These are phyloP conservation scores for Davidsoniella eucalypti DNA, from an alignment of 2,329 filamentous ascomycete species.

Conservation along the genomic window DNA sequence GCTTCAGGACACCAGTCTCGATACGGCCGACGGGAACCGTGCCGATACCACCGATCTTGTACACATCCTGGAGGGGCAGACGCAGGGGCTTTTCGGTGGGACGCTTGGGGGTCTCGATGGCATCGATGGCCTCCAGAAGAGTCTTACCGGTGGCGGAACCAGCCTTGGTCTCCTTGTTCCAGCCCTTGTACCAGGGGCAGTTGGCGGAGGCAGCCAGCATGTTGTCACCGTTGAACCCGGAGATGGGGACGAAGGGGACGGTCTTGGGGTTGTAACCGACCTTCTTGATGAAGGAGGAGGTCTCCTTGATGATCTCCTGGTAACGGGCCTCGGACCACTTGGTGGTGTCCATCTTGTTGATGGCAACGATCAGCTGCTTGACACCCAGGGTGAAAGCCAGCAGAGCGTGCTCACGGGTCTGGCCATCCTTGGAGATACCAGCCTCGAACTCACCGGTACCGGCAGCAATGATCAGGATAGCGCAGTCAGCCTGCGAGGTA, in stretches of 20 bases:
- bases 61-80: conserved; percentile 99
- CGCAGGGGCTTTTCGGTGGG: conserved; percentile 96
- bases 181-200: conserved; percentile 99
- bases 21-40: conserved; percentile 99
- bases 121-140: conserved; percentile 96
- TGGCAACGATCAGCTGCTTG: conserved; percentile 98
- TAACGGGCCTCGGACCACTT: conserved; percentile 94
- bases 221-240: conserved; percentile 99
- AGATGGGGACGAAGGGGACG: conserved; percentile 98
- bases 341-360: conserved; percentile 99
- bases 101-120: conserved; percentile 82
- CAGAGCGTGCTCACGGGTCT: conserved; percentile 99
- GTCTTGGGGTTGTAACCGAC: conserved; percentile 99
- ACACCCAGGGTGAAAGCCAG: conserved; percentile 99
- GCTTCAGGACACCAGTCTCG: conserved; percentile 95
- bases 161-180: conserved; percentile 84
- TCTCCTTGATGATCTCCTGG: conserved; percentile 99
- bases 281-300: conserved; percentile 99
- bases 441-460: conserved; percentile 99
- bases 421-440: conserved; percentile 99
- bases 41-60: conserved; percentile 99
- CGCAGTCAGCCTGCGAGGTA: conserved; percentile 99
- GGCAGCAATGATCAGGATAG: conserved; percentile 98
- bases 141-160: conserved; percentile 86
- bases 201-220: conserved; percentile 83